A percentile compares a stretch with the other conserved stretches of the same genome.
These are phyloP conservation scores for Penicillium malachiteum DNA, from an alignment of 495 filamentous ascomycete species.

Conservation along the genomic window DNA sequence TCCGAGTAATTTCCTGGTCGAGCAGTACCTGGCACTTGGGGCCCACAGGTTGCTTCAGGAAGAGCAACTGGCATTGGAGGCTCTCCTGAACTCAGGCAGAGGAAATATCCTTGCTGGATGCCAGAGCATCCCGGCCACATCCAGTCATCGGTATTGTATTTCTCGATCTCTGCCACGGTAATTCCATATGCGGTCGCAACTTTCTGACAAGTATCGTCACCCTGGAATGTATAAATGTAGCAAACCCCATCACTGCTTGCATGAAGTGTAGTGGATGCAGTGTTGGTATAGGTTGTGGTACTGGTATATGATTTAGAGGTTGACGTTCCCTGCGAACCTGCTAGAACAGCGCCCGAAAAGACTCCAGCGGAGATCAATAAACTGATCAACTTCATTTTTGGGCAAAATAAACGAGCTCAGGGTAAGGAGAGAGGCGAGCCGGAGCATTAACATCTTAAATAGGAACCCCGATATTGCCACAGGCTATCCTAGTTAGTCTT, in stretches of 20 bases:
- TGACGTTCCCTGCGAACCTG: no score
- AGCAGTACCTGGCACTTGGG: constrained; percentile 1
- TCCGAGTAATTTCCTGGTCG: constrained; percentile 3
- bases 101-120: neutral
- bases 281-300: neutral
- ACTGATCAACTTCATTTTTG: no score
- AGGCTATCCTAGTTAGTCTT: no score
- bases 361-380: no score
- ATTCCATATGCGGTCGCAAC: constrained; percentile 1
- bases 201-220: neutral
- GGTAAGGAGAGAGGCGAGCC: no score
- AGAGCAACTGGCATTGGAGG: constrained; percentile 6
- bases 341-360: no score
- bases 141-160: constrained; percentile 3
- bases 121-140: constrained; percentile 3
- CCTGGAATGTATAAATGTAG: neutral
- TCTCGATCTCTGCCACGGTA: neutral
- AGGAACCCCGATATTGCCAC: no score
- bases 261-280: neutral
- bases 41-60: constrained; percentile 3
- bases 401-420: no score
- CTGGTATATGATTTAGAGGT: neutral
- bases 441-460: no score
- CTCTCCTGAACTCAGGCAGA: neutral
- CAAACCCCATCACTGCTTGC: neutral